phyloP scores from a whole-genome alignment of 106 monocot species.

The Cymbidium sinense region DNA sequence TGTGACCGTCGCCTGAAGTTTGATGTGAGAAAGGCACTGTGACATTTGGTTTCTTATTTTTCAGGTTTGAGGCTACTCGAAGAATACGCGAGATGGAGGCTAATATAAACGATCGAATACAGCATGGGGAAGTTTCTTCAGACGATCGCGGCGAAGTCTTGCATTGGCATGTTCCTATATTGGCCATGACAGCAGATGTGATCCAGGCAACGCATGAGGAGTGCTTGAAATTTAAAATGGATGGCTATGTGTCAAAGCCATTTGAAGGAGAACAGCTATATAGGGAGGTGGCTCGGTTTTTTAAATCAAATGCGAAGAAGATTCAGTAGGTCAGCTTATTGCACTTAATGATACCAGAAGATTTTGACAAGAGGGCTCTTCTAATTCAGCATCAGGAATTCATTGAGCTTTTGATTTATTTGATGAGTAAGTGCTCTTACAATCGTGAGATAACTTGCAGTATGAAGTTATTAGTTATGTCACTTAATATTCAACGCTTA shows the following conservation, averaged over 20 bases:
- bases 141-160: constrained; percentile 29
- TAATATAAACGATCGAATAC: constrained; percentile 41
- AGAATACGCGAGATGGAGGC: constrained; percentile 74
- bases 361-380: constrained; percentile 10
- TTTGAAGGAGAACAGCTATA: constrained; percentile 98
- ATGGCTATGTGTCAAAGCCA: constrained; percentile 99
- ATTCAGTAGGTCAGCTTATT: constrained; percentile 27
- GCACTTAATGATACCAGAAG: constrained; percentile 5
- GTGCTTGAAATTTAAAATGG: constrained; percentile 83
- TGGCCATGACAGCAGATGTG: constrained; percentile 99
- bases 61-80: constrained; percentile 85
- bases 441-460: not conserved
- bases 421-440: constrained; percentile 16
- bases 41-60: constrained; percentile 4
- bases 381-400: constrained; percentile 7
- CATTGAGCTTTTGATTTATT: constrained; percentile 9
- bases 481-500: not conserved
- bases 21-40: not conserved
- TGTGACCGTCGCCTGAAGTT: not conserved
- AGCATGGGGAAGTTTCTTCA: constrained; percentile 32
- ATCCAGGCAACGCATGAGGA: constrained; percentile 95
- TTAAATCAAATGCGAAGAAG: constrained; percentile 39
- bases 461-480: not conserved
- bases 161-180: constrained; percentile 72
- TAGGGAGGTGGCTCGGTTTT: constrained; percentile 81